Evolutionary conservation across 108 stramenopile species (phyloP).

Genomic region (Discostella stelligeroides): DNA sequence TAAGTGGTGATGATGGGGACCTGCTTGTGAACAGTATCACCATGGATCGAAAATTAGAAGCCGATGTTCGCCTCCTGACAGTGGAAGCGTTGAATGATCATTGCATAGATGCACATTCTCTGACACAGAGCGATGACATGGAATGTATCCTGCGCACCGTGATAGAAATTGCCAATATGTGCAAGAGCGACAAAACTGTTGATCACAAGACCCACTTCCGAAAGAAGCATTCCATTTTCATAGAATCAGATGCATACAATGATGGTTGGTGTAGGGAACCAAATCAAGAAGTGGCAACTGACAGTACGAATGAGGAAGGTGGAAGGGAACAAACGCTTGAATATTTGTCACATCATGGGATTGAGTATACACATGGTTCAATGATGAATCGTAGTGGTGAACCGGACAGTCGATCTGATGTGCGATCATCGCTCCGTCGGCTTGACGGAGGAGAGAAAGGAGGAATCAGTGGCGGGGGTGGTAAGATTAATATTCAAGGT

Average conservation of each 20-base stretch:
- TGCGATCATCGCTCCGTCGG: constrained; percentile 15
- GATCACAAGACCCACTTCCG: constrained; percentile 14
- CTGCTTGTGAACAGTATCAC: constrained; percentile 52
- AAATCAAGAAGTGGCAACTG: too few species aligned
- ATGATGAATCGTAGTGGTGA: constrained; percentile 82
- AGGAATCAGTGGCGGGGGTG: constrained; percentile 41
- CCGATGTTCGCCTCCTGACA: constrained; percentile 72
- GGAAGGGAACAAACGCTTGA: constrained; percentile 9
- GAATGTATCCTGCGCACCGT: constrained; percentile 10
- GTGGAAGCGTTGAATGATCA: constrained; percentile 8
- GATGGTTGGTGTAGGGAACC: not conserved
- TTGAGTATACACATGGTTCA: constrained; percentile 64
- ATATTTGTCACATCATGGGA: not conserved
- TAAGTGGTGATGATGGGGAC: not conserved
- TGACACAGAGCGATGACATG: constrained; percentile 21
- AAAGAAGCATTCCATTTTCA: constrained; percentile 24
- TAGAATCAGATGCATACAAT: constrained; percentile 42
- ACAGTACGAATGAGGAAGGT: not conserved
- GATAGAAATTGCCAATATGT: constrained; percentile 50
- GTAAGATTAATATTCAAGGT: constrained; percentile 83
- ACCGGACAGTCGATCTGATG: constrained; percentile 88
- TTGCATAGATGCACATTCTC: constrained; percentile 32
- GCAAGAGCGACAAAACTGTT: constrained; percentile 25
- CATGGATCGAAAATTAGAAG: constrained; percentile 85
- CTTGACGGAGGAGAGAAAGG: too few species aligned